Evolutionary conservation across 225 moss, liverwort and hornwort genomes (phyloP).

Genomic region (Physcomitrium patens): DNA sequence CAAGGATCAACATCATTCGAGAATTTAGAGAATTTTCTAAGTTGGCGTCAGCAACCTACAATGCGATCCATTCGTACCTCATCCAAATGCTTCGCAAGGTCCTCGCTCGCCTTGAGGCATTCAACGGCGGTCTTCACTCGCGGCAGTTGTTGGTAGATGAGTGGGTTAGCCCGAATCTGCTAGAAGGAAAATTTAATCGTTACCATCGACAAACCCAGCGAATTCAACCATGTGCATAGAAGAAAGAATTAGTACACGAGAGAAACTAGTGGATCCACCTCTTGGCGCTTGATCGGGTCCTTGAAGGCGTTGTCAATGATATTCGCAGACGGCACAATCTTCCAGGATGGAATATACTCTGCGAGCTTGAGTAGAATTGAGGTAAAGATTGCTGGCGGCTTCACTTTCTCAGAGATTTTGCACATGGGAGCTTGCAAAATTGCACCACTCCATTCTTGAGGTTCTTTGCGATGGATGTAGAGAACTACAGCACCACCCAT

Average conservation of each 20-base stretch:
- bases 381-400: constrained; percentile 40
- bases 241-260: background rate
- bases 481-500: constrained; percentile 74
- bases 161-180: constrained; percentile 57
- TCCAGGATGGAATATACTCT: constrained; percentile 56
- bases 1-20: too few species aligned
- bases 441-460: constrained; percentile 61
- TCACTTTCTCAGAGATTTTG: constrained; percentile 59
- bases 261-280: constrained; percentile 32
- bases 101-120: constrained; percentile 32
- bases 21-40: too few species aligned
- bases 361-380: constrained; percentile 31
- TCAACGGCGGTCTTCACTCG: constrained; percentile 58
- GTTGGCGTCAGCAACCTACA: too few species aligned
- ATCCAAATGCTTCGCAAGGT: constrained; percentile 37
- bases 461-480: constrained; percentile 54
- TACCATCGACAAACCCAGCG: background rate
- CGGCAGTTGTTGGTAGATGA: constrained; percentile 50
- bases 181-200: background rate
- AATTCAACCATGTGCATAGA: background rate
- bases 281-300: constrained; percentile 59
- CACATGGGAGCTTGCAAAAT: constrained; percentile 75
- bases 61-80: constrained; percentile 28
- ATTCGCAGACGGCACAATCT: constrained; percentile 54
- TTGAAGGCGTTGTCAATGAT: constrained; percentile 53